These are phyloP conservation scores for Sporisorium sorghi DNA, from an alignment of 1,284 basidiomycete genomes.

Conservation along the genomic window DNA sequence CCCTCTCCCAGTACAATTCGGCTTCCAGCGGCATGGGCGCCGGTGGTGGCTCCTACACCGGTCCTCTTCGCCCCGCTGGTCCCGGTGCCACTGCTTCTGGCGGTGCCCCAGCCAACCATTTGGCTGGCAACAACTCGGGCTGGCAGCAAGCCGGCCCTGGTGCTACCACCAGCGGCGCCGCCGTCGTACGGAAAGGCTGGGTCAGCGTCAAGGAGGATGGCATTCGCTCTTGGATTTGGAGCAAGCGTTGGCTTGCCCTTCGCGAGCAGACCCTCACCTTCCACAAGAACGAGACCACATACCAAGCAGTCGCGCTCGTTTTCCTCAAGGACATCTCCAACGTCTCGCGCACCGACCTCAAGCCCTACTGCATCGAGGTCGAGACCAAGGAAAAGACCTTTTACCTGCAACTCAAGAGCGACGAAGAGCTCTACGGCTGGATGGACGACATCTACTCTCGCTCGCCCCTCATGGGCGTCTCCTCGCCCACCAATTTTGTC, in stretches of 20 bases:
- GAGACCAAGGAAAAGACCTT: constrained; percentile 84
- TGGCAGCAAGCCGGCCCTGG: constrained; percentile 52
- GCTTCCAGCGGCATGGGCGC: constrained; percentile 48
- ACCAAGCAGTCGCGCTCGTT: constrained; percentile 76
- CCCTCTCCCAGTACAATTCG: constrained; percentile 52
- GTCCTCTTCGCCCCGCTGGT: constrained; percentile 59
- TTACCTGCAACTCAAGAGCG: constrained; percentile 86
- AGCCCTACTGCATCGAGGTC: constrained; percentile 83
- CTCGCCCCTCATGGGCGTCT: constrained; percentile 90
- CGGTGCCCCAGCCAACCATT: constrained; percentile 29
- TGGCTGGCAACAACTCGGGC: constrained; percentile 27
- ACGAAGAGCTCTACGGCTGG: constrained; percentile 96
- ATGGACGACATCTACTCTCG: constrained; percentile 94
- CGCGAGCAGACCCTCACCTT: constrained; percentile 84
- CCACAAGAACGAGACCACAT: constrained; percentile 87
- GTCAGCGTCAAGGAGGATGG: constrained; percentile 69
- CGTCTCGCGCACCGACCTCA: constrained; percentile 89
- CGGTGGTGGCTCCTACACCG: constrained; percentile 63
- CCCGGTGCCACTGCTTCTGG: constrained; percentile 46
- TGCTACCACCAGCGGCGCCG: constrained; percentile 48
- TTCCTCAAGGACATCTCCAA: constrained; percentile 82
- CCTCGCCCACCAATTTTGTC: constrained; percentile 94
- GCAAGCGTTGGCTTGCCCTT: constrained; percentile 88
- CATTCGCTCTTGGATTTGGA: constrained; percentile 85
- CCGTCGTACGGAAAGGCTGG: constrained; percentile 66